These are phyloP conservation scores for Pythium phragmitis DNA, from an alignment of 352 stramenopile species.

Conservation along the genomic window DNA sequence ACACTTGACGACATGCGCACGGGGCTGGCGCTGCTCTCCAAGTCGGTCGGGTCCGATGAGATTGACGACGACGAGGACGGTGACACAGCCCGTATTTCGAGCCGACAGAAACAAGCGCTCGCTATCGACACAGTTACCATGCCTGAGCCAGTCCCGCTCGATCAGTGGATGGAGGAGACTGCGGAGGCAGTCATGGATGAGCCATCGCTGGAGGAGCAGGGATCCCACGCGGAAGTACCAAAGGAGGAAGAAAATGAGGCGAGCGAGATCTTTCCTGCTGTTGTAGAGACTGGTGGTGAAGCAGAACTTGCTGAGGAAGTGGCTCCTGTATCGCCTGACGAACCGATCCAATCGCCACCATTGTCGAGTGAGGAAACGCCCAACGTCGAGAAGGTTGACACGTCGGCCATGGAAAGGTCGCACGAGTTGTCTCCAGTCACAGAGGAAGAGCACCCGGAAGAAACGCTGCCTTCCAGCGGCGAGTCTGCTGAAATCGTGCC, in stretches of 20 bases:
- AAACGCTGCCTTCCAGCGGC: not conserved
- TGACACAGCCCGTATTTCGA: slow-evolving; percentile 7
- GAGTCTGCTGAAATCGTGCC: slow-evolving; percentile 11
- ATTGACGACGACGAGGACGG: slow-evolving; percentile 47
- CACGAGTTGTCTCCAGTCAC: not conserved
- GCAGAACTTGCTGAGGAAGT: not conserved
- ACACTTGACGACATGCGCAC: slow-evolving; percentile 58
- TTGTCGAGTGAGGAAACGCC: not conserved
- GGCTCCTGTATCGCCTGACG: not conserved
- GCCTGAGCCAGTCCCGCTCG: slow-evolving; percentile 1
- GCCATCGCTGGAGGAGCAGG: not conserved
- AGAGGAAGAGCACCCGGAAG: slow-evolving; percentile 19
- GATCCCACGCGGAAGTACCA: not conserved
- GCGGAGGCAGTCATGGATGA: not conserved
- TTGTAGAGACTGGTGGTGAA: not conserved
- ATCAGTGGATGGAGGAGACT: slow-evolving; percentile 1
- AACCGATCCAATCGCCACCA: not conserved
- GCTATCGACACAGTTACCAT: not conserved
- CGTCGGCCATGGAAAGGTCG: not conserved
- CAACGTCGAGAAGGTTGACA: not conserved
- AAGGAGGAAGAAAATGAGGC: not conserved
- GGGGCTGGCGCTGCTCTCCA: slow-evolving; percentile 56
- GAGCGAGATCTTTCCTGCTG: not conserved
- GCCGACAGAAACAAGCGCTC: not conserved
- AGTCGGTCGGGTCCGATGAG: slow-evolving; percentile 64